Percentiles rank a stretch among this genome's conserved stretches.
phyloP scores from a whole-genome alignment of 768 basidiomycete species.

The Artomyces pyxidatus region DNA sequence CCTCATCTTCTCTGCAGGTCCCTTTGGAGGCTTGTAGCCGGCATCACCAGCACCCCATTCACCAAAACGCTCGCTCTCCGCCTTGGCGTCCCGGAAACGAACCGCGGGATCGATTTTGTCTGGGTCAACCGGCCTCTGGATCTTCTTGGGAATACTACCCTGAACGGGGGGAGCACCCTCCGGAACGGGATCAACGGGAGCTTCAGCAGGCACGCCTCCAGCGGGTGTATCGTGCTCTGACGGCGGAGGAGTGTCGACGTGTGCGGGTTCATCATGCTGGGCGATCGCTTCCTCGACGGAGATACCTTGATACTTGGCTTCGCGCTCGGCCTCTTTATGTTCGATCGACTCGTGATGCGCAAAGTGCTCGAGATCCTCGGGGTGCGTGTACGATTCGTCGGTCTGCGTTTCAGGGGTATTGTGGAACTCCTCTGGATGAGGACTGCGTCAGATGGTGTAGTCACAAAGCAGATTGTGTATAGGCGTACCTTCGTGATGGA shows the following conservation, averaged over 20 bases:
- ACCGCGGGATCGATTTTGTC: conserved; percentile 63
- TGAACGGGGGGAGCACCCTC: conserved; percentile 12
- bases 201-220: conserved; percentile 4
- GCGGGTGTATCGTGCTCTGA: conserved; percentile 6
- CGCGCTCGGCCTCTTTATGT: conserved; percentile 70
- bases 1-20: conserved; percentile 72
- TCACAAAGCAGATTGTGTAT: not conserved
- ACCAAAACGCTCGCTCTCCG: conserved; percentile 44
- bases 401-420: conserved; percentile 96
- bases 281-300: conserved; percentile 60
- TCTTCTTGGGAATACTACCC: conserved; percentile 29
- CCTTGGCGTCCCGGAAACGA: conserved; percentile 48
- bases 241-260: conserved; percentile 1
- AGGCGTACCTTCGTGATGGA: conserved; percentile 86
- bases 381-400: conserved; percentile 88
- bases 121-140: conserved; percentile 45
- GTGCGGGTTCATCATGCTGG: conserved; percentile 29
- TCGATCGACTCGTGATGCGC: conserved; percentile 84
- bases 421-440: conserved; percentile 71
- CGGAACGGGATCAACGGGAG: conserved; percentile 2
- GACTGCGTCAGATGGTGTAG: conserved; percentile 2
- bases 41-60: conserved; percentile 67
- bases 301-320: conserved; percentile 80
- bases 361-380: conserved; percentile 92
- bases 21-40: conserved; percentile 67